Evolutionary conservation across 2,329 filamentous ascomycete genomes (phyloP).

Genomic region (Oidium heveae): DNA sequence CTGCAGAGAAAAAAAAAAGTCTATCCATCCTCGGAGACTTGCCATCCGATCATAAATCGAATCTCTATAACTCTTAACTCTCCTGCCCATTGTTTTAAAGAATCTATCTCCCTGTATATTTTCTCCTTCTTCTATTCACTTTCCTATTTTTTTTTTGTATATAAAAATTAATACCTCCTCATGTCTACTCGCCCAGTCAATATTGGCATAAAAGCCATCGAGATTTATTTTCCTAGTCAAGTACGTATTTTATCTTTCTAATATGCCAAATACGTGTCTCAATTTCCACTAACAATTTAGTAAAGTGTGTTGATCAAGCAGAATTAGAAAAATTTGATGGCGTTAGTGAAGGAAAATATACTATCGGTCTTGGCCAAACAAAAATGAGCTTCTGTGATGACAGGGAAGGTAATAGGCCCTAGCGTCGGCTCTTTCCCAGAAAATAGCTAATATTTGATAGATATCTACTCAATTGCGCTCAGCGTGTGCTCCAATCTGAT

Average conservation of each 20-base stretch:
- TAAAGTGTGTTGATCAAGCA: conserved; percentile 56
- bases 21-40: too few species aligned
- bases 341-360: conserved; percentile 62
- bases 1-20: too few species aligned
- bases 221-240: conserved; percentile 71
- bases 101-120: too few species aligned
- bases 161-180: not conserved
- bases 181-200: conserved; percentile 64
- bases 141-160: too few species aligned
- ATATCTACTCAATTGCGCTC: conserved; percentile 69
- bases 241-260: conserved; percentile 19
- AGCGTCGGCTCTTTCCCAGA: not conserved
- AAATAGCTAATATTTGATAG: conserved; percentile 18
- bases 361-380: conserved; percentile 72
- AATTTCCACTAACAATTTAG: conserved; percentile 4
- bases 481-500: conserved; percentile 56
- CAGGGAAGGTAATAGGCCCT: conserved; percentile 39
- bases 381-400: conserved; percentile 87
- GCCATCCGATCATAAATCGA: too few species aligned
- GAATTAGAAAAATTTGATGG: conserved; percentile 76
- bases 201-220: conserved; percentile 82
- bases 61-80: too few species aligned
- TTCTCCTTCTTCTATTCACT: too few species aligned
- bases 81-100: too few species aligned
- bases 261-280: too few species aligned